Evolutionary conservation across 768 basidiomycete species (phyloP), one percentile per base, ranked within the genome.

Genomic region (Pleurotus platypus): DNA sequence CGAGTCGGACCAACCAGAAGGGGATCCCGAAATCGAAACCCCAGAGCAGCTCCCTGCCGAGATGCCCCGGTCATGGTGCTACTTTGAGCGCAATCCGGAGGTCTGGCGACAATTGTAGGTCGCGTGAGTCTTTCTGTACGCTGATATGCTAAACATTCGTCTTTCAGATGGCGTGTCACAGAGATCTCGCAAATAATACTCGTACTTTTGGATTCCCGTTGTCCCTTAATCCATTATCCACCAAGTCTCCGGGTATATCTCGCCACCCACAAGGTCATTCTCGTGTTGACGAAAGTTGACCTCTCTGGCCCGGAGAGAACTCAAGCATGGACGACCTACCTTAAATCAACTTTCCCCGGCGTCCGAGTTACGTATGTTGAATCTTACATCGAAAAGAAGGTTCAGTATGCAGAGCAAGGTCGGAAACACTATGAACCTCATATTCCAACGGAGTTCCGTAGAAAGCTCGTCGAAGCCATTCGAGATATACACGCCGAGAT

Each of bases 41-140:
- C 30, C 9, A 35, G 30, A 35, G 12, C 30, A 16, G 57, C 64
- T 39, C 8, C 27, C 6, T 57, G 58, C 27, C 57, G 30, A 46
- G 26, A 76, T 86, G 79, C 85, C 84, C 8, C 72, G 74, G 45
- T 88, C 90, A 3, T 85, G 89, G 2, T 86, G 89, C 1, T 86
- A 87, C 70, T 97, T 85, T 68, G 94, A 97, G 70, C 81, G 90
- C 42, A 97, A 98, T 68, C 64, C 97, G 46, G 91, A 97, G 77
- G 97, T 99, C 11, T 98, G 94, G 94, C 74, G 95, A 60, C 96
- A 98, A 73, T 73, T 98, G 85, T 92, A 69, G 63, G 89, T 78
- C 6, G 35, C 13, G 46, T 55, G 15, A 35, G 2, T 51, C 38
- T 58, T 37, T 48, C 48, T 48, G 43, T 48, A 30, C 56, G 49